phyloP scores from a whole-genome alignment of 2,329 filamentous ascomycete genomes.

The Ophiostoma fasciatum region DNA sequence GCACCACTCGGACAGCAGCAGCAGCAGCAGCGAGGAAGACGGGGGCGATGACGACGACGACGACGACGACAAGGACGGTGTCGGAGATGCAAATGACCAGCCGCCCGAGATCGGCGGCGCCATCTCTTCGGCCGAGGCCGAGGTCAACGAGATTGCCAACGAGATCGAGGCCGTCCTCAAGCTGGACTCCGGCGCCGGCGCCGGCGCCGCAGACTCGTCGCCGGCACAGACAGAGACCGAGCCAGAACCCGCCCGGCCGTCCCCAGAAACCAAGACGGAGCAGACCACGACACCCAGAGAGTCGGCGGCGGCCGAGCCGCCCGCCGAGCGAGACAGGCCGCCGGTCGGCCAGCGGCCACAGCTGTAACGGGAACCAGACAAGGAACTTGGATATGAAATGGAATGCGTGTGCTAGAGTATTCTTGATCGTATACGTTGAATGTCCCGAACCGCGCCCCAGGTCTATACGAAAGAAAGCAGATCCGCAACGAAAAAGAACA shows the following conservation, averaged over 20 bases:
- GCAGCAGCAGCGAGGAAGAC: slow-evolving; percentile 14
- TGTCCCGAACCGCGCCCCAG: no score
- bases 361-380: slow-evolving; percentile 1
- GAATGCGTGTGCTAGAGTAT: slow-evolving; percentile 4
- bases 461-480: no score
- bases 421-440: slow-evolving; percentile 6
- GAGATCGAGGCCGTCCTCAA: slow-evolving; percentile 8
- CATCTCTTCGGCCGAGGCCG: slow-evolving; percentile 6
- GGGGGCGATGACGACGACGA: slow-evolving; percentile 8
- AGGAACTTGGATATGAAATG: neutral
- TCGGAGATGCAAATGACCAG: neutral
- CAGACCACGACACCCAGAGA: neutral
- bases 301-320: no score
- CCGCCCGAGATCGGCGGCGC: slow-evolving; percentile 6
- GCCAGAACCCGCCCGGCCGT: neutral
- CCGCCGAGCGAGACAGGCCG: no score
- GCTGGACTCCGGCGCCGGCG: no score
- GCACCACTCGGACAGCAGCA: slow-evolving; percentile 14
- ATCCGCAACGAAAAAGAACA: no score
- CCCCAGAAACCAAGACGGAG: neutral
- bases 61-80: neutral
- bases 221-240: neutral
- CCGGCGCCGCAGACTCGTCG: no score
- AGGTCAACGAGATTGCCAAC: slow-evolving; percentile 9
- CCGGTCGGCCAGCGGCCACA: slow-evolving; percentile 3